Conservation (phyloP, 148 eudicot genomes). For the Talinum fruticosum region DNA sequence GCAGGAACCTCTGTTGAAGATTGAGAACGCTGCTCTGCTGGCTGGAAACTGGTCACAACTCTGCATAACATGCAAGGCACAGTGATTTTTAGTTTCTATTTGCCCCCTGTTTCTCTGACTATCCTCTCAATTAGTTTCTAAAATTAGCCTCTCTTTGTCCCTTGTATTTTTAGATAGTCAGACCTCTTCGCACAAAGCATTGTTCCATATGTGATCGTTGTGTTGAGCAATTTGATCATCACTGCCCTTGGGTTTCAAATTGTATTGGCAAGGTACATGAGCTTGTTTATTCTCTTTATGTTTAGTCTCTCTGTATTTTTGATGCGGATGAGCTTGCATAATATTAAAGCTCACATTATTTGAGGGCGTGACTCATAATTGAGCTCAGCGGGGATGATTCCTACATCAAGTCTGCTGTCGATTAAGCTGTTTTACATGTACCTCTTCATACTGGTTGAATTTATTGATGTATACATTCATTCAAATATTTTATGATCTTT, state of each 20-base stretch:
- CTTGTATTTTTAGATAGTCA: conserved; percentile 59
- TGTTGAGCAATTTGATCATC: conserved; percentile 99
- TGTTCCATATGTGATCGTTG: conserved; percentile 99
- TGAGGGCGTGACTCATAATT: background rate
- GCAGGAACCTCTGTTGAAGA: conserved; percentile 89
- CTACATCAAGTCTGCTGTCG: conserved; percentile 1
- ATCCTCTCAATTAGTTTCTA: conserved; percentile 14
- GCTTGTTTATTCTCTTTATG: background rate
- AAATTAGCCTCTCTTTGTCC: background rate
- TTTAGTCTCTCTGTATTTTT: background rate
- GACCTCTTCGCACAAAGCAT: conserved; percentile 97
- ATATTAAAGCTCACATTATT: background rate
- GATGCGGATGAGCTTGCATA: background rate
- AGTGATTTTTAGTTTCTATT: conserved; percentile 9
- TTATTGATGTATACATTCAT: background rate
- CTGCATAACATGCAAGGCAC: conserved; percentile 95
- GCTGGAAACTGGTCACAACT: conserved; percentile 99
- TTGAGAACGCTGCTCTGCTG: conserved; percentile 75
- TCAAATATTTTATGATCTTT: background rate
- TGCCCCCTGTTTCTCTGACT: background rate
- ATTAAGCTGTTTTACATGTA: background rate
- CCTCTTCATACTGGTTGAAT: background rate
- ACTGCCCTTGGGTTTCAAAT: conserved; percentile 99
- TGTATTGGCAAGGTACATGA: conserved; percentile 86
- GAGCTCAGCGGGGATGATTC: background rate